Evolutionary conservation across 805 yeast species (phyloP).

Genomic region (Monosporozyma servazzii): DNA sequence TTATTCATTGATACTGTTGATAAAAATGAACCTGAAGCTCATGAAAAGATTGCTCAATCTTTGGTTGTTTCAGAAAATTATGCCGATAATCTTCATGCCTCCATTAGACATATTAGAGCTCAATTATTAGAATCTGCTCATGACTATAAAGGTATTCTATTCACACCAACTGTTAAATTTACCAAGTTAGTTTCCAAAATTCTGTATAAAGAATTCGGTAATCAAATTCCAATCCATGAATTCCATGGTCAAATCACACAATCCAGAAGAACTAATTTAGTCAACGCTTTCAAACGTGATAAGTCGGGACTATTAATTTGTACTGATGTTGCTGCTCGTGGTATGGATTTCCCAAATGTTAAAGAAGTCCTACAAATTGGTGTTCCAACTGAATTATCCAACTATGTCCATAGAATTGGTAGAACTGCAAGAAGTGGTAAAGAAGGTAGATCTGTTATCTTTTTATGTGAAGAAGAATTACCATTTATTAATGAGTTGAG

Average conservation of each 20-base stretch:
- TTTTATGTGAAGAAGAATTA: conserved; percentile 46
- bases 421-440: conserved; percentile 93
- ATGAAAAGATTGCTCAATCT: conserved; percentile 66
- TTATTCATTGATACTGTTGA: conserved; percentile 66
- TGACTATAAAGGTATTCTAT: conserved; percentile 69
- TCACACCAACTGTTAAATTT: conserved; percentile 67
- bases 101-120: conserved; percentile 40
- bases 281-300: conserved; percentile 43
- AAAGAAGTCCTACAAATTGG: conserved; percentile 79
- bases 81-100: conserved; percentile 52
- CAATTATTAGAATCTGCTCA: conserved; percentile 29
- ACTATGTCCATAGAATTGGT: conserved; percentile 87
- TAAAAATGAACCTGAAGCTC: conserved; percentile 64
- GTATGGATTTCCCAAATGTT: conserved; percentile 88
- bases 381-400: conserved; percentile 63
- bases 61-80: conserved; percentile 45
- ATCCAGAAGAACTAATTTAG: conserved; percentile 51
- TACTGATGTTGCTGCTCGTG: conserved; percentile 93
- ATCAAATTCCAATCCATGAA: conserved; percentile 28
- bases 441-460: conserved; percentile 60
- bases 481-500: conserved; percentile 45
- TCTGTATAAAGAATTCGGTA: conserved; percentile 28
- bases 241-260: conserved; percentile 75
- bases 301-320: conserved; percentile 56
- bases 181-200: conserved; percentile 48